Percentiles rank a stretch among this genome's conserved stretches.
phyloP scores from a whole-genome alignment of 2,329 filamentous ascomycete genomes.

The Aspergillus ruber region DNA sequence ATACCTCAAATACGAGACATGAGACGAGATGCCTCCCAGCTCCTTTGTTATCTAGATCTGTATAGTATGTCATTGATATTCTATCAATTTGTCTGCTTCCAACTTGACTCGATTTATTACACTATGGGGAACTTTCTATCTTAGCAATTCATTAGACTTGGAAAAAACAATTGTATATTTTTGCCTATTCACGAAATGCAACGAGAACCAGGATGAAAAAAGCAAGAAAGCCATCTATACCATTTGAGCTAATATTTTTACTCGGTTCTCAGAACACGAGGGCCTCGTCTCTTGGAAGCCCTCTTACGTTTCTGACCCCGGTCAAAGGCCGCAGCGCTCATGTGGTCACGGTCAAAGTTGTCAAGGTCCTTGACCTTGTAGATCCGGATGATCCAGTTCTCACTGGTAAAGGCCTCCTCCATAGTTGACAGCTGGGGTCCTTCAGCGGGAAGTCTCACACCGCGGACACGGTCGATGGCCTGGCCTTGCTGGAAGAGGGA shows the following conservation, averaged over 20 bases:
- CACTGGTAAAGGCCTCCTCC: constrained; percentile 96
- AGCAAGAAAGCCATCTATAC: neutral
- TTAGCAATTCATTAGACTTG: neutral
- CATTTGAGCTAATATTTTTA: constrained; percentile 10
- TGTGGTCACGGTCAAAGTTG: constrained; percentile 87
- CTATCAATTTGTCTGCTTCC: neutral
- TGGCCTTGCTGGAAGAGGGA: constrained; percentile 86
- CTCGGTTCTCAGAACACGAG: constrained; percentile 40
- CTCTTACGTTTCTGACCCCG: constrained; percentile 49
- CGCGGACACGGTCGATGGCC: constrained; percentile 82
- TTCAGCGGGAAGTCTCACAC: constrained; percentile 69
- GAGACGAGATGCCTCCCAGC: neutral
- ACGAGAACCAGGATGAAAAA: constrained; percentile 7
- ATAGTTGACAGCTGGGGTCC: constrained; percentile 80
- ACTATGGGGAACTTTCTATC: neutral
- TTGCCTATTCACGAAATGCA: constrained; percentile 7
- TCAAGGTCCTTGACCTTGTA: constrained; percentile 99
- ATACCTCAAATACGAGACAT: neutral
- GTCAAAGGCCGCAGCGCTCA: constrained; percentile 50
- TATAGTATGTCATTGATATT: constrained; percentile 1
- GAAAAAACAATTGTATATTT: constrained; percentile 6
- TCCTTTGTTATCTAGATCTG: neutral
- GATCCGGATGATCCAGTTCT: constrained; percentile 99
- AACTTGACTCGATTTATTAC: neutral
- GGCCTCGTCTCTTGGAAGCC: constrained; percentile 38